A percentile compares a stretch with the other conserved stretches of the same genome.
Evolutionary conservation across 805 yeast genomes (phyloP).

Genomic region (Scheffersomyces lignosus): DNA sequence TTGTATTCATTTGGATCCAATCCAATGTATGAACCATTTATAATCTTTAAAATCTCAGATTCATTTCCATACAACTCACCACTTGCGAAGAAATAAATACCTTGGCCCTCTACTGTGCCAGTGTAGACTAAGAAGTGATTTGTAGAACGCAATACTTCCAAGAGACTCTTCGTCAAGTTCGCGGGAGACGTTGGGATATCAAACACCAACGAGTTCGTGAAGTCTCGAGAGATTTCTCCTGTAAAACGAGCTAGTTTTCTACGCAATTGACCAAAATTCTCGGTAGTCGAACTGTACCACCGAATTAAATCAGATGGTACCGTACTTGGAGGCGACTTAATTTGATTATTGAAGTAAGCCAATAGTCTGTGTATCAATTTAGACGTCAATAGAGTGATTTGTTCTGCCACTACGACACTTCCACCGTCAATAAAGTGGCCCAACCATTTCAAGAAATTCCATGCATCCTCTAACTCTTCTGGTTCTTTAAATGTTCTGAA

Average conservation of each 20-base stretch:
- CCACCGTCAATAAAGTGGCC: slow-evolving; percentile 82
- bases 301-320: slow-evolving; percentile 44
- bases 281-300: slow-evolving; percentile 69
- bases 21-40: slow-evolving; percentile 42
- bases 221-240: slow-evolving; percentile 61
- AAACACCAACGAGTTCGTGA: slow-evolving; percentile 70
- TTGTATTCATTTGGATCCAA: slow-evolving; percentile 27
- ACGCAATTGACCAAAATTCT: slow-evolving; percentile 71
- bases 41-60: slow-evolving; percentile 36
- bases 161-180: slow-evolving; percentile 47
- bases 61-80: slow-evolving; percentile 47
- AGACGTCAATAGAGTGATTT: slow-evolving; percentile 63
- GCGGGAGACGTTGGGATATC: slow-evolving; percentile 46
- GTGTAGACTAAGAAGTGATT: slow-evolving; percentile 79
- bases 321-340: slow-evolving; percentile 45
- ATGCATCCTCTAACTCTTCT: slow-evolving; percentile 81
- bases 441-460: slow-evolving; percentile 72
- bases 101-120: slow-evolving; percentile 67
- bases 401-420: slow-evolving; percentile 77
- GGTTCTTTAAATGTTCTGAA: slow-evolving; percentile 89
- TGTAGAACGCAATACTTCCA: slow-evolving; percentile 59
- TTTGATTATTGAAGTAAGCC: slow-evolving; percentile 70
- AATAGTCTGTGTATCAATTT: slow-evolving; percentile 68
- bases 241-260: slow-evolving; percentile 82
- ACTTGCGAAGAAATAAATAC: slow-evolving; percentile 80